phyloP scores from a whole-genome alignment of 805 yeast species.

The Maudiozyma barnettii region DNA sequence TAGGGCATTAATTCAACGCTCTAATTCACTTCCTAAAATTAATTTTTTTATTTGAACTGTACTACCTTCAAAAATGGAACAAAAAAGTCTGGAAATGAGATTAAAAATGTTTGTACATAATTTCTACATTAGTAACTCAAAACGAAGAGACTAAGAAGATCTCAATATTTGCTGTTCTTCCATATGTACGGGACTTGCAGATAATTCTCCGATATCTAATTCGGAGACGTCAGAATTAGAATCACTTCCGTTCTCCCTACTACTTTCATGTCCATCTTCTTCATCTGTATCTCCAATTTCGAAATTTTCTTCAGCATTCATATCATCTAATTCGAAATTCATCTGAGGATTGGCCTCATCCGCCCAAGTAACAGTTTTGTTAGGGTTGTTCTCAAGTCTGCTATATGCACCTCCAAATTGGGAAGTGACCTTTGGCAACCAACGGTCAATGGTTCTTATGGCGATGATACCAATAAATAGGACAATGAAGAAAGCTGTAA shows the following conservation, averaged over 20 bases:
- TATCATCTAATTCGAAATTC: conserved; percentile 3
- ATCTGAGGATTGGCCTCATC: background rate
- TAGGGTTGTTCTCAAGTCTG: background rate
- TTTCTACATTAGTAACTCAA: too few species aligned
- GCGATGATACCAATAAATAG: background rate
- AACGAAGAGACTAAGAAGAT: background rate
- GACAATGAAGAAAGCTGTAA: background rate
- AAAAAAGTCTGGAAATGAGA: too few species aligned
- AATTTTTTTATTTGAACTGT: too few species aligned
- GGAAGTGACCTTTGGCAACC: background rate
- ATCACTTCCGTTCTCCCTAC: background rate
- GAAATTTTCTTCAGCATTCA: conserved; percentile 4
- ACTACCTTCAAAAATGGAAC: too few species aligned
- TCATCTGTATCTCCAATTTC: conserved; percentile 4
- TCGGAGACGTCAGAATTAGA: background rate
- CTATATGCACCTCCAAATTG: background rate
- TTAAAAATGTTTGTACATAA: too few species aligned
- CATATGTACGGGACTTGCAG: background rate
- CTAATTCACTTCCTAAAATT: too few species aligned
- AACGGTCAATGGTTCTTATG: background rate
- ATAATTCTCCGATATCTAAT: background rate
- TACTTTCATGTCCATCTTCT: background rate
- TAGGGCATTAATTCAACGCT: too few species aligned
- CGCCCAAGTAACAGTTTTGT: conserved; percentile 4
- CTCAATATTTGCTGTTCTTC: background rate